These are phyloP conservation scores for Ogataea neopini DNA, from an alignment of 805 yeast species.

Conservation along the genomic window DNA sequence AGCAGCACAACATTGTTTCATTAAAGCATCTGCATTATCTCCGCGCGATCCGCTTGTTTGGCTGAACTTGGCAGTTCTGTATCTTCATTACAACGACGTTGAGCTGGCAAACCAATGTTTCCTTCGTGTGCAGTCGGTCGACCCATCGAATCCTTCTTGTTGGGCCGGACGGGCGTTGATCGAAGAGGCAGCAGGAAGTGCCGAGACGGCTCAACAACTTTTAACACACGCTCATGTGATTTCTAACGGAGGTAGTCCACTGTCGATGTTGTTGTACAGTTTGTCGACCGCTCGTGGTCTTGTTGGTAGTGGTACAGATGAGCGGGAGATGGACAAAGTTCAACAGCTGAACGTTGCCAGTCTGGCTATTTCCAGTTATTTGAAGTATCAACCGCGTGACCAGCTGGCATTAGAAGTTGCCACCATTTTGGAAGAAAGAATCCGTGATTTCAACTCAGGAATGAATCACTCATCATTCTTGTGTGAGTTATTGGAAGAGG, in stretches of 20 bases:
- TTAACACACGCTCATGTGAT: conserved; percentile 79
- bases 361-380: conserved; percentile 62
- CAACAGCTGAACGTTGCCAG: conserved; percentile 70
- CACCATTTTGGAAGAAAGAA: conserved; percentile 63
- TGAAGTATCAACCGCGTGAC: conserved; percentile 63
- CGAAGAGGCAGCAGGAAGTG: conserved; percentile 51
- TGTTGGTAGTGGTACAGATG: conserved; percentile 41
- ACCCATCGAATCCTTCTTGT: conserved; percentile 72
- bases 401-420: conserved; percentile 56
- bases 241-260: conserved; percentile 70
- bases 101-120: conserved; percentile 75
- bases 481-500: conserved; percentile 40
- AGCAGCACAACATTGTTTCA: conserved; percentile 90
- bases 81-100: conserved; percentile 64
- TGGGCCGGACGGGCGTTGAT: conserved; percentile 88
- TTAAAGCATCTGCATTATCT: conserved; percentile 73
- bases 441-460: conserved; percentile 62
- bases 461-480: conserved; percentile 46
- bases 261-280: conserved; percentile 75
- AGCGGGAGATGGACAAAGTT: conserved; percentile 55
- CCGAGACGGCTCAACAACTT: conserved; percentile 50
- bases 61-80: conserved; percentile 80
- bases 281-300: conserved; percentile 51
- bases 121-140: conserved; percentile 71
- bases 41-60: conserved; percentile 69